A percentile compares a stretch with the other conserved stretches of the same genome.
Conservation (phyloP, 495 filamentous ascomycete genomes). For the Geoglossum glabrum region DNA sequence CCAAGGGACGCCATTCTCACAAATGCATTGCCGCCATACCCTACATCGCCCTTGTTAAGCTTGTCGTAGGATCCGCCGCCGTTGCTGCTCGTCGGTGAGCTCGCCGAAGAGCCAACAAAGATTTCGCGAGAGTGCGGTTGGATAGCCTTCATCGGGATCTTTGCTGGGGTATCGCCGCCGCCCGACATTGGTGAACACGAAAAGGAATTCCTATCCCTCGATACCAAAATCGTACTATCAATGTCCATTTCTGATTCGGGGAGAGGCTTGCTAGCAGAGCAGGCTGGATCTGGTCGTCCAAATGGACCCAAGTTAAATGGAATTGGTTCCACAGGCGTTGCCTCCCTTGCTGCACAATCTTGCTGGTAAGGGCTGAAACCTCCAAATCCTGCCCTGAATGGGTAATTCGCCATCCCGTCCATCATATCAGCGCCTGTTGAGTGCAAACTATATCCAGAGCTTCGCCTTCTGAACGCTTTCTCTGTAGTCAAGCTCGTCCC, state of each 20-base stretch:
- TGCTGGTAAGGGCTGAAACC: slow-evolving; percentile 16
- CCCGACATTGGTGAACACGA: background rate
- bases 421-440: background rate
- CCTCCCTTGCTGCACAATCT: background rate
- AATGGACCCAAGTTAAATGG: background rate
- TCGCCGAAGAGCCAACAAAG: background rate
- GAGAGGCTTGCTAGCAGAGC: background rate
- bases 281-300: background rate
- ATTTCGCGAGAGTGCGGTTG: background rate
- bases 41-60: slow-evolving; percentile 42
- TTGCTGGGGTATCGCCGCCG: background rate
- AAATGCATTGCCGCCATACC: slow-evolving; percentile 44
- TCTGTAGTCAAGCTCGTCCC: slow-evolving; percentile 29
- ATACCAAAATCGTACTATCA: slow-evolving; percentile 1
- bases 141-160: background rate
- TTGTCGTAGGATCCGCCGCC: slow-evolving; percentile 35
- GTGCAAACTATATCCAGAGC: slow-evolving; percentile 29
- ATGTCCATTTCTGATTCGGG: background rate
- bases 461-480: slow-evolving; percentile 34
- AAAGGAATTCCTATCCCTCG: background rate
- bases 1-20: slow-evolving; percentile 16
- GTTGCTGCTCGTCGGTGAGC: slow-evolving; percentile 1
- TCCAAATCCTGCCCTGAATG: slow-evolving; percentile 8
- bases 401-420: background rate
- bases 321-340: background rate